Conservation (phyloP, 2,329 filamentous ascomycete genomes). For the Cercospora sp. region DNA sequence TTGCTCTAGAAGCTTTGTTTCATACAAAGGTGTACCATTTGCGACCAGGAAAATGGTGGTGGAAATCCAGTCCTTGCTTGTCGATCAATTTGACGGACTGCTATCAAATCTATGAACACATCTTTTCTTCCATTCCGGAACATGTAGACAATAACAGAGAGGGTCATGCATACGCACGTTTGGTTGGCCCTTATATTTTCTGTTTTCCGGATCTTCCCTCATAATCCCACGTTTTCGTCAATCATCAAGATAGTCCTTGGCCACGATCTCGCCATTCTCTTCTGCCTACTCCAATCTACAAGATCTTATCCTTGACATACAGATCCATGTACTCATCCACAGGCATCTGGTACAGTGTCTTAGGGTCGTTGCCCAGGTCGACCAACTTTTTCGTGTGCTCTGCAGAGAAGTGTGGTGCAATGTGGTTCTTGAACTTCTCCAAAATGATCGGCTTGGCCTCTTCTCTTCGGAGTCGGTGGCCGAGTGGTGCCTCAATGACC, state of each 20-base stretch:
- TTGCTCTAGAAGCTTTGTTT: not conserved
- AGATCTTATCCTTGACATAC: conserved; percentile 60
- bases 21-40: not conserved
- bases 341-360: conserved; percentile 74
- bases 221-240: not conserved
- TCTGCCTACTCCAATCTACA: conserved; percentile 21
- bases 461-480: conserved; percentile 85
- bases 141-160: not conserved
- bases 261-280: not conserved
- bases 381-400: conserved; percentile 79
- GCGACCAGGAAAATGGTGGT: not conserved
- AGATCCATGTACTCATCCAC: conserved; percentile 94
- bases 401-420: conserved; percentile 78
- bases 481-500: conserved; percentile 89
- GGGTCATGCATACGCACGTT: not conserved
- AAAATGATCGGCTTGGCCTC: conserved; percentile 95
- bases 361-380: conserved; percentile 71
- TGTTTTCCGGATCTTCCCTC: not conserved
- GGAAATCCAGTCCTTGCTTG: not conserved
- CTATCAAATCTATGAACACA: not conserved
- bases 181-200: not conserved
- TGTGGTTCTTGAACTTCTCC: conserved; percentile 91
- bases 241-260: not conserved
- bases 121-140: not conserved
- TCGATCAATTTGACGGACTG: not conserved